A percentile compares a stretch with the other conserved stretches of the same genome.
Conservation (phyloP, 2,329 filamentous ascomycete genomes). For the Salinomyces thailandicus region DNA sequence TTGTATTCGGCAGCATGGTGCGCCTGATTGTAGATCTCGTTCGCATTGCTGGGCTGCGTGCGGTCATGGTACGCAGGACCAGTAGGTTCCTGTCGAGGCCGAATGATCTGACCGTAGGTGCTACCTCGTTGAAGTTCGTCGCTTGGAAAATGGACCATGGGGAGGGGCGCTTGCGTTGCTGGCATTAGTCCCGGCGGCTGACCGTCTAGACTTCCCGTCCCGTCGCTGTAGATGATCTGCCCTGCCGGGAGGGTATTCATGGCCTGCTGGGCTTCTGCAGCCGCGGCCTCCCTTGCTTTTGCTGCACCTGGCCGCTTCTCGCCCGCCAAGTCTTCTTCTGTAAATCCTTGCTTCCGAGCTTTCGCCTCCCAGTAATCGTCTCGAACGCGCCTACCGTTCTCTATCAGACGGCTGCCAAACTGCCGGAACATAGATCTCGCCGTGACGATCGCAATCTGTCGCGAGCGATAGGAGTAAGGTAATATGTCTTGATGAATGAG, state of each 20-base stretch:
- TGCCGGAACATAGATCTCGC: constrained; percentile 97
- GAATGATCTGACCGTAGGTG: constrained; percentile 74
- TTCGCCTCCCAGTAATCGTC: constrained; percentile 99
- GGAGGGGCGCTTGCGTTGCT: constrained; percentile 60
- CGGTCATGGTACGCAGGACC: constrained; percentile 83
- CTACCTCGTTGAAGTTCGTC: constrained; percentile 65
- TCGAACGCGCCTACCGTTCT: constrained; percentile 77
- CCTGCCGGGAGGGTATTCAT: constrained; percentile 57
- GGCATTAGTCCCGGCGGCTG: constrained; percentile 47
- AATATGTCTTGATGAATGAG: constrained; percentile 89
- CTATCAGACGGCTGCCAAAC: constrained; percentile 89
- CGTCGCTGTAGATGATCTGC: constrained; percentile 79
- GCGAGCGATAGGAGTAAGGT: constrained; percentile 94
- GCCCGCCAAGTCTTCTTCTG: constrained; percentile 87
- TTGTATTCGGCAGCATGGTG: constrained; percentile 86
- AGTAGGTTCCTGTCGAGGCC: constrained; percentile 79
- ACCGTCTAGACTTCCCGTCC: constrained; percentile 25
- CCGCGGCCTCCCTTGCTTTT: constrained; percentile 72
- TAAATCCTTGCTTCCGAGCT: constrained; percentile 93
- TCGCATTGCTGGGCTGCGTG: constrained; percentile 61
- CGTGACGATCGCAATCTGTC: constrained; percentile 96
- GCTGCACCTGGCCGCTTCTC: constrained; percentile 91
- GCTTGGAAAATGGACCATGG: constrained; percentile 74
- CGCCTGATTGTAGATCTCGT: constrained; percentile 76
- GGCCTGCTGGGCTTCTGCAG: constrained; percentile 51